Conservation (phyloP, 352 stramenopile species). For the Thalassiosira livingstoniorum region DNA sequence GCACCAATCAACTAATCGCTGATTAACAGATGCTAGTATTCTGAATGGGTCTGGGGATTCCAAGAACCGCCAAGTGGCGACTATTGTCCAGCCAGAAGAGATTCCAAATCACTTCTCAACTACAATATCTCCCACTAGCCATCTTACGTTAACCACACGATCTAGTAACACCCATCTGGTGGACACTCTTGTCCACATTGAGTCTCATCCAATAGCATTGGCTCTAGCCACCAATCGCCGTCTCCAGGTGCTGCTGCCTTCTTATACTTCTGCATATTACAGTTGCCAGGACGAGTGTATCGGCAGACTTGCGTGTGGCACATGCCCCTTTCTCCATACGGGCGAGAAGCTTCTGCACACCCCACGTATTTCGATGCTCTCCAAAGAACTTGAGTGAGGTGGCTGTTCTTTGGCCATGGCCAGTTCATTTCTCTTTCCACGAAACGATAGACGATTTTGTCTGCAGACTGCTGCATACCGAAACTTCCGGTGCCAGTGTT, state of each 20-base stretch:
- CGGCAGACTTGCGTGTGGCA: slow-evolving; percentile 52
- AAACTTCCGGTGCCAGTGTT: slow-evolving; percentile 43
- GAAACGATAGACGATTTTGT: slow-evolving; percentile 28
- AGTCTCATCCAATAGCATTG: slow-evolving; percentile 48
- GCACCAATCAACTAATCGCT: too few species aligned
- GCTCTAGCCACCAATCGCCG: slow-evolving; percentile 43
- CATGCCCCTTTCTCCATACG: slow-evolving; percentile 16
- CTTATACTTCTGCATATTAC: slow-evolving; percentile 48
- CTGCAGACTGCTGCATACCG: slow-evolving; percentile 1
- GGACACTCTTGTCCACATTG: slow-evolving; percentile 49
- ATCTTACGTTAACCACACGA: too few species aligned
- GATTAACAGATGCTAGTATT: too few species aligned
- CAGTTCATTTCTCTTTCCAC: slow-evolving; percentile 41
- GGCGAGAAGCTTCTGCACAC: slow-evolving; percentile 43
- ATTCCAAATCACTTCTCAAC: too few species aligned
- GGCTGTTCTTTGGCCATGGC: slow-evolving; percentile 28
- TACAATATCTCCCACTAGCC: too few species aligned
- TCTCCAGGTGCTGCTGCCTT: neutral
- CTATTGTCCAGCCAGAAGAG: too few species aligned
- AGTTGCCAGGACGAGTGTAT: slow-evolving; percentile 56
- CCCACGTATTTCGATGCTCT: slow-evolving; percentile 35
- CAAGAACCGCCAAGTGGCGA: too few species aligned
- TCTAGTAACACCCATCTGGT: slow-evolving; percentile 37
- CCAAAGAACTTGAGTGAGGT: slow-evolving; percentile 47
- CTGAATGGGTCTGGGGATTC: too few species aligned